phyloP scores from a whole-genome alignment of 2,329 filamentous ascomycete genomes.

The Aspergillus oerlinghausenensis region DNA sequence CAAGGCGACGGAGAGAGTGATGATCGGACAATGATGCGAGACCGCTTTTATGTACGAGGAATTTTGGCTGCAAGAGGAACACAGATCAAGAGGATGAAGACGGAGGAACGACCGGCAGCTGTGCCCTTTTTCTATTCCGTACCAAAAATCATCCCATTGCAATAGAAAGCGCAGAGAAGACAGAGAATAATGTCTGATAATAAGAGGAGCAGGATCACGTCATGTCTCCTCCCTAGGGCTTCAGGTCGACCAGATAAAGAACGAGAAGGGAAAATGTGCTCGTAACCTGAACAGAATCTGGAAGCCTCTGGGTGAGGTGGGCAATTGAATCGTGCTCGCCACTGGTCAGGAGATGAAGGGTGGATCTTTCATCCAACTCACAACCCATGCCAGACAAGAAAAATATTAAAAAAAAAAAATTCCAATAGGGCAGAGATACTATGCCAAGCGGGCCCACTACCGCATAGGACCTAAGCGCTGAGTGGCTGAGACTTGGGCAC shows the following conservation, averaged over 20 bases:
- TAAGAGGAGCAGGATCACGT: slow-evolving; percentile 5
- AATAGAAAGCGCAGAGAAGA: background rate
- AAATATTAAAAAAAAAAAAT: background rate
- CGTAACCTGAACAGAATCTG: slow-evolving; percentile 6
- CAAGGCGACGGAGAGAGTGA: background rate
- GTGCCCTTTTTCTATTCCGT: no score
- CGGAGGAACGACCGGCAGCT: no score
- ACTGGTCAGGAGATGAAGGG: background rate
- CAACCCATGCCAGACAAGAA: background rate
- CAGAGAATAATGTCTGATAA: background rate
- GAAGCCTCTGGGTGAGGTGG: slow-evolving; percentile 3
- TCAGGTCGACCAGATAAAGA: background rate
- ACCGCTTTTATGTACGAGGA: background rate
- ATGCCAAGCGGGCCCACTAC: background rate
- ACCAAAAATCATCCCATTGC: no score
- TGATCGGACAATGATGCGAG: background rate
- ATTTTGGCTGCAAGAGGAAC: no score
- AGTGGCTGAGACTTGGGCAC: background rate
- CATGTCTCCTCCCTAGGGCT: slow-evolving; percentile 3
- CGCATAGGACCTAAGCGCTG: background rate
- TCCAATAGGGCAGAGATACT: background rate
- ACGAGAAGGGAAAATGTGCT: slow-evolving; percentile 1
- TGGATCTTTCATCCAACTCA: slow-evolving; percentile 8
- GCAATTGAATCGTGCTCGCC: slow-evolving; percentile 3
- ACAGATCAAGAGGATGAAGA: background rate